Conservation (phyloP, 1,284 basidiomycete genomes). For the Rhizoctonia solani region DNA sequence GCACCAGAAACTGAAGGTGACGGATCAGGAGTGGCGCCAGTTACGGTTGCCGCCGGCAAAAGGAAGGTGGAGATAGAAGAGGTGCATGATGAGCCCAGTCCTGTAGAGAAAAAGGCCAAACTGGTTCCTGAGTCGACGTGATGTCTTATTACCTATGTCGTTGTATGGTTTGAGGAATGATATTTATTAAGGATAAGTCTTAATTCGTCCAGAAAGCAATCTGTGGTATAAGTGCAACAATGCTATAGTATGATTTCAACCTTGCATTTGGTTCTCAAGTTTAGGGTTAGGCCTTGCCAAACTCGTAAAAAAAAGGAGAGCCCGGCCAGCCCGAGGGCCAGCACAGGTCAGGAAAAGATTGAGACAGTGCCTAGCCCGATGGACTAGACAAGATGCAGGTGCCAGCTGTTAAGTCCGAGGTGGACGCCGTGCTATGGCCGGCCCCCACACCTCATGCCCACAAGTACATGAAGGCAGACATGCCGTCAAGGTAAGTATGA, state of each 20-base stretch:
- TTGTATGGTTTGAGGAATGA: not conserved
- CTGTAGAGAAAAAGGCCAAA: slow-evolving; percentile 67
- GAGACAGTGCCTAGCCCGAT: slow-evolving; percentile 31
- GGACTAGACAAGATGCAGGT: slow-evolving; percentile 24
- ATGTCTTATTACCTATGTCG: not conserved
- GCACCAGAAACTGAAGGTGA: slow-evolving; percentile 43
- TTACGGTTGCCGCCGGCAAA: slow-evolving; percentile 47
- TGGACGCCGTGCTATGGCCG: slow-evolving; percentile 30
- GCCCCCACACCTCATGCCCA: slow-evolving; percentile 27
- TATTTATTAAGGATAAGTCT: no score
- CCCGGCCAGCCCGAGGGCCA: slow-evolving; percentile 31
- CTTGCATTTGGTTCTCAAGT: not conserved
- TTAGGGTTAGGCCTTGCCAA: slow-evolving; percentile 23
- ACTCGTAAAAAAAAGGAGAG: not conserved
- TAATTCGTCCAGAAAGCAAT: no score
- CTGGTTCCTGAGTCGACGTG: slow-evolving; percentile 49
- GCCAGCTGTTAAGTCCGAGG: slow-evolving; percentile 22
- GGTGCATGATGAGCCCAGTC: slow-evolving; percentile 45
- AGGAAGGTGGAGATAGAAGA: slow-evolving; percentile 68
- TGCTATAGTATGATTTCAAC: not conserved
- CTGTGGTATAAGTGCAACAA: not conserved
- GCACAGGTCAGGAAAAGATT: slow-evolving; percentile 31
- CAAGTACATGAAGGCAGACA: slow-evolving; percentile 28
- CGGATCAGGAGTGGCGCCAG: slow-evolving; percentile 36
- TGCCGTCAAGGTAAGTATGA: slow-evolving; percentile 35